Percentiles rank a stretch among this genome's conserved stretches.
These are phyloP conservation scores for Amylostereum areolatum DNA, from an alignment of 1,284 basidiomycete genomes.

Conservation along the genomic window DNA sequence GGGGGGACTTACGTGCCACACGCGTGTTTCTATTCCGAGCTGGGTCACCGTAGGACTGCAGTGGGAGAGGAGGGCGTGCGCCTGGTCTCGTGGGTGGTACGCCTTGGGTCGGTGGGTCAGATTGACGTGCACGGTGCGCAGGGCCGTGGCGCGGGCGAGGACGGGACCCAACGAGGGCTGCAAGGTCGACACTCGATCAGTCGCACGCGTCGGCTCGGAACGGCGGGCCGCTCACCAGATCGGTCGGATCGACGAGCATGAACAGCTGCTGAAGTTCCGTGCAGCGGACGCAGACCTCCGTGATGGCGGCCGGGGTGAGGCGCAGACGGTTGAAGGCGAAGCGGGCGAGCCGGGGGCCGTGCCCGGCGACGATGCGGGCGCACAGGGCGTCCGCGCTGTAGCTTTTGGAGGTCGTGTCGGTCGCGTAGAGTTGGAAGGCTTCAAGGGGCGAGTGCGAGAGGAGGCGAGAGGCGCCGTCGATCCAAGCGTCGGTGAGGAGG, in stretches of 20 bases:
- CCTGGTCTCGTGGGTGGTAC: slow-evolving; percentile 16
- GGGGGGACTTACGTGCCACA: slow-evolving; percentile 39
- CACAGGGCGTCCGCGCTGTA: slow-evolving; percentile 44
- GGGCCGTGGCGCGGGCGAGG: slow-evolving; percentile 26
- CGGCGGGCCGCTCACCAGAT: slow-evolving; percentile 34
- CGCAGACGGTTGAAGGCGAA: slow-evolving; percentile 62
- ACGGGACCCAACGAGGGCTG: slow-evolving; percentile 32
- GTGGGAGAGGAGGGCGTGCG: slow-evolving; percentile 20
- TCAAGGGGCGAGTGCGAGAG: slow-evolving; percentile 45
- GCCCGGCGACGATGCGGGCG: slow-evolving; percentile 37
- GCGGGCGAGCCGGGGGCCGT: slow-evolving; percentile 43
- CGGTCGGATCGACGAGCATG: slow-evolving; percentile 41
- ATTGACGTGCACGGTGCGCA: slow-evolving; percentile 51
- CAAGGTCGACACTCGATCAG: too few relatives aligned
- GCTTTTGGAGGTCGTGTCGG: slow-evolving; percentile 33
- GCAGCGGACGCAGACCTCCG: slow-evolving; percentile 50
- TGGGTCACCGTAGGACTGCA: slow-evolving; percentile 25
- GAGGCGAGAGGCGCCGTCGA: slow-evolving; percentile 34
- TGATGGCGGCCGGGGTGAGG: slow-evolving; percentile 41
- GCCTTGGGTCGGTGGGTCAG: slow-evolving; percentile 26
- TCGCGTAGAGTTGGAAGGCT: slow-evolving; percentile 57
- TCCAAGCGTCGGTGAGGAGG: slow-evolving; percentile 33
- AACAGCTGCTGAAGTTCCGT: slow-evolving; percentile 53
- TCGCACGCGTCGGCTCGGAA: too few relatives aligned
- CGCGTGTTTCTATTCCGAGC: slow-evolving; percentile 33